Percentiles rank a stretch among this genome's conserved stretches.
These are phyloP conservation scores for Cordyceps cicadae DNA, from an alignment of 2,329 filamentous ascomycete genomes.

Conservation along the genomic window DNA sequence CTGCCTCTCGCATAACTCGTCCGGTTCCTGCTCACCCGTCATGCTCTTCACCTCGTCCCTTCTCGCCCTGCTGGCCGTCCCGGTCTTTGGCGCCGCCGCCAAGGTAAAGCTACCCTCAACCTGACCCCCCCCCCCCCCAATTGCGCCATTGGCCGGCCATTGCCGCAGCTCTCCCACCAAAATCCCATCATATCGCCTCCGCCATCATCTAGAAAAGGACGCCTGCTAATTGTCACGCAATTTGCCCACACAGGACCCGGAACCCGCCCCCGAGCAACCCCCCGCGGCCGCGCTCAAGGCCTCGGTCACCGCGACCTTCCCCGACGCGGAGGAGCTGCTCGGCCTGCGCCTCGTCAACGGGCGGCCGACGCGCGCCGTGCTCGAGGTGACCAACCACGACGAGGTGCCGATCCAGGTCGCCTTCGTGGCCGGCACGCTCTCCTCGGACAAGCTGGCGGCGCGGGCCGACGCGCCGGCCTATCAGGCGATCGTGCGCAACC, in stretches of 20 bases:
- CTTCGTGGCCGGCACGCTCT: constrained; percentile 69
- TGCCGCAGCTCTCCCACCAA: no score
- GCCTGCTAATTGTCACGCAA: neutral
- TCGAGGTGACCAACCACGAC: constrained; percentile 83
- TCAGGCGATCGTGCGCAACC: constrained; percentile 66
- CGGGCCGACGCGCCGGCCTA: constrained; percentile 38
- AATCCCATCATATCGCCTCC: no score
- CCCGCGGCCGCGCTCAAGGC: constrained; percentile 42
- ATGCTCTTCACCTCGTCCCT: constrained; percentile 73
- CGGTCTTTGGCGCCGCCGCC: constrained; percentile 56
- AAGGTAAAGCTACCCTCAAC: constrained; percentile 50
- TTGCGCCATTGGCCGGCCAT: neutral
- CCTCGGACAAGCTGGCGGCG: constrained; percentile 38
- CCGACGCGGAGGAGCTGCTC: constrained; percentile 77
- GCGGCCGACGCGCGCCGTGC: constrained; percentile 69
- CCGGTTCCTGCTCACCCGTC: constrained; percentile 7
- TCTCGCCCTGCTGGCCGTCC: constrained; percentile 62
- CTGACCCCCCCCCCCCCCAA: neutral
- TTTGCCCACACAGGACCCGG: neutral
- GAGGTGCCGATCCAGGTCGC: constrained; percentile 63
- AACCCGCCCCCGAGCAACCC: constrained; percentile 4
- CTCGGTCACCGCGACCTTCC: constrained; percentile 54
- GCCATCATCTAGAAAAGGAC: neutral
- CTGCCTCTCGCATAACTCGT: constrained; percentile 9
- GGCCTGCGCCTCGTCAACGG: constrained; percentile 95